These are phyloP conservation scores for Hirschfeldia incana DNA, from an alignment of 345 rosid genomes.

Conservation along the genomic window DNA sequence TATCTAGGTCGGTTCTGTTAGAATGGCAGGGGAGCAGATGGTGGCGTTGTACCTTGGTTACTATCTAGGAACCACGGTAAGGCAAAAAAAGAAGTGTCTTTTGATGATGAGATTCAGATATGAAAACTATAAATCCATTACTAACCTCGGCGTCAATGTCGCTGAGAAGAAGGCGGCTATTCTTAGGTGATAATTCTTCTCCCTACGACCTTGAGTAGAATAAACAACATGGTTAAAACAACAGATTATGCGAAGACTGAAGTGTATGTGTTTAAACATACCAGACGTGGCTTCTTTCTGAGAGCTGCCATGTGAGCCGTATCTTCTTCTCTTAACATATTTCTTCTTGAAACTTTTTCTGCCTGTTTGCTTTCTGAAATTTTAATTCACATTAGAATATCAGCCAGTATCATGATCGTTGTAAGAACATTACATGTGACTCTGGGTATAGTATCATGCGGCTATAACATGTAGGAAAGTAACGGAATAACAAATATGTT, in stretches of 20 bases:
- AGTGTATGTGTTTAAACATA: not conserved
- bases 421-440: not conserved
- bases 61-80: not conserved
- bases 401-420: not conserved
- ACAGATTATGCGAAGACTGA: not conserved
- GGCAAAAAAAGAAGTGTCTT: not conserved
- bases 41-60: not conserved
- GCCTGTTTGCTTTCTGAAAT: not conserved
- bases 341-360: not conserved
- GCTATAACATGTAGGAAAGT: not conserved
- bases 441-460: not conserved
- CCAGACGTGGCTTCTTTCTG: not conserved
- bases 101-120: not conserved
- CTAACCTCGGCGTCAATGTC: not conserved
- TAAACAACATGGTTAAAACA: not conserved
- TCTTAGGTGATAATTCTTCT: not conserved
- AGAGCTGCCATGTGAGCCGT: too few species aligned
- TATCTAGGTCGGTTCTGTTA: not conserved
- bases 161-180: not conserved
- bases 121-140: not conserved
- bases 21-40: not conserved
- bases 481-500: not conserved
- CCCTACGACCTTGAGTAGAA: not conserved
- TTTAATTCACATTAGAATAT: not conserved
- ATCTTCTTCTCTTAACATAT: too few species aligned